Base-by-base conservation (phyloP, 2,329 filamentous ascomycete species). In the Ophiostoma sp. region DNA sequence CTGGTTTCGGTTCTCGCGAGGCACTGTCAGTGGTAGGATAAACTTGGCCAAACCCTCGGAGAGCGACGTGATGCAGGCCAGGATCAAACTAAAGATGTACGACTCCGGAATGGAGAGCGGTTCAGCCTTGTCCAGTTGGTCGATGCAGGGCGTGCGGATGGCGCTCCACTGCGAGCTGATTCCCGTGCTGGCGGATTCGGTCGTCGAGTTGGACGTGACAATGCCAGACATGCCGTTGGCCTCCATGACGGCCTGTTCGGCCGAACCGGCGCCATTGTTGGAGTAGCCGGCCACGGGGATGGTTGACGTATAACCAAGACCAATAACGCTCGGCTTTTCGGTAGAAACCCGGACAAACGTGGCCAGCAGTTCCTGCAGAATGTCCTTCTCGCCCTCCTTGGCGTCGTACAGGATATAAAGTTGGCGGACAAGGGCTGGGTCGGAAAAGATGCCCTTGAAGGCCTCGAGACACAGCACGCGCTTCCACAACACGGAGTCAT, bases 11-110 rank as follows among this genome's bases (percentile, higher is more conserved):
- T 82, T 81, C 25, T 97, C 93, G n/a, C 84, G 85, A 5, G 94
- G 92, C 0, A 97, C 93, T 0, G 96, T 97, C 50, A 99, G 84
- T 0, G 96, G 96, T 17, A 99, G 86, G 64, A 98, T 92, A 77
- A 97, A 97, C 80, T 95, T 97, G 39, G 95, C 96, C 22, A 99
- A 85, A 1, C 93, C 94, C 79, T 99, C 96, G 0, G 95, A 97
- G 69, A 99, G 88, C 1, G 91, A 94, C 61, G 93, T 95, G 74
- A 99, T 92, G 79, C 95, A 98, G 2, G 93, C 92, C 57, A 99
- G 83, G 0, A 95, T 93, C 66, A 99, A 85, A 75, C 92, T 94
- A 82, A 98, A 98, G 8, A 97, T 88, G 78, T 99, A 99, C 0
- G 96, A 97, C 75, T 98, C 95, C 0, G 96, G 96, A 28, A 97